Conservation (phyloP, 345 rosid species). For the Punica granatum region DNA sequence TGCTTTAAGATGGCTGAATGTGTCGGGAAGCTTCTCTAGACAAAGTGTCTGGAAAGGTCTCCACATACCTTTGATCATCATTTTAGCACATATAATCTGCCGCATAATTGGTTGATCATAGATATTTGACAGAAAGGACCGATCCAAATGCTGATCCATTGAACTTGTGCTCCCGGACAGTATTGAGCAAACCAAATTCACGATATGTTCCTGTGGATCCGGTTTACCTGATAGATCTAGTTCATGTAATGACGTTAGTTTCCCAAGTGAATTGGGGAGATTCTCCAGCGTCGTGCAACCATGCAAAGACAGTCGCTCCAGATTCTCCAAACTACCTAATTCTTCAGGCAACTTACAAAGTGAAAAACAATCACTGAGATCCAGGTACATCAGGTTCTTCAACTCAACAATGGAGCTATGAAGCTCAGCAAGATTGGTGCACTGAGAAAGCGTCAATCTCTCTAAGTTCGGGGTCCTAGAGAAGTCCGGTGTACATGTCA, state of each 20-base stretch:
- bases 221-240: not conserved
- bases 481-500: not conserved
- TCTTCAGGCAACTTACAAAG: not conserved
- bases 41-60: not conserved
- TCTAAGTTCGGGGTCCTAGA: not conserved
- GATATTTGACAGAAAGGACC: not conserved
- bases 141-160: not conserved
- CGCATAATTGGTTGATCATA: not conserved
- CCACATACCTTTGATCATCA: too few relatives aligned
- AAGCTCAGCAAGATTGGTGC: not conserved
- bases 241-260: not conserved
- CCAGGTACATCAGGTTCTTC: not conserved
- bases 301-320: not conserved
- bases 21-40: not conserved
- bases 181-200: not conserved
- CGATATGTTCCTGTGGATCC: too few relatives aligned
- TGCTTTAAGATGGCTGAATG: not conserved
- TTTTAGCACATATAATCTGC: too few relatives aligned
- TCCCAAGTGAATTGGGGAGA: not conserved
- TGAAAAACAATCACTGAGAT: not conserved
- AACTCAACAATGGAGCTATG: constrained; percentile 2
- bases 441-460: not conserved
- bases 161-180: not conserved
- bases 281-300: not conserved
- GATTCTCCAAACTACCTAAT: not conserved